phyloP scores from a whole-genome alignment of 2,329 filamentous ascomycete genomes.

The Fusarium avenaceum region DNA sequence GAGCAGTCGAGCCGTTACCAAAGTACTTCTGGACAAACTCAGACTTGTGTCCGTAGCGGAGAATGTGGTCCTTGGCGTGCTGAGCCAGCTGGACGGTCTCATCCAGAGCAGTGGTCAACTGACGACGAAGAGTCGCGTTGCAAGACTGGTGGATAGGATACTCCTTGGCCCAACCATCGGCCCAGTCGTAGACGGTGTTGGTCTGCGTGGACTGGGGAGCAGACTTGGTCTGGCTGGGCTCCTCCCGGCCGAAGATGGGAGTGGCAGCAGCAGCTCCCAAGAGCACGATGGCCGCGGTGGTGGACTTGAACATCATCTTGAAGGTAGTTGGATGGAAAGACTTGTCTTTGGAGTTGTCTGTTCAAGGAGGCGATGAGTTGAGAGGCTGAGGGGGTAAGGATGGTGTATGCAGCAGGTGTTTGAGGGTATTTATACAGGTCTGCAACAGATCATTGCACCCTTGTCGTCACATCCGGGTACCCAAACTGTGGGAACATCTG shows the following conservation, averaged over 20 bases:
- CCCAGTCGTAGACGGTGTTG: constrained; percentile 51
- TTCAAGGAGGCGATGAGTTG: constrained; percentile 15
- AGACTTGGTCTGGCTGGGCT: constrained; percentile 42
- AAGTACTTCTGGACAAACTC: constrained; percentile 76
- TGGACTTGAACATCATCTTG: constrained; percentile 50
- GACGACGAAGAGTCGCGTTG: constrained; percentile 70
- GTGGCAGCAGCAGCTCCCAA: constrained; percentile 48
- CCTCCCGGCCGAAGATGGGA: constrained; percentile 47
- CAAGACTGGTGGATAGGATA: constrained; percentile 74
- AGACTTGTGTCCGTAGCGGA: constrained; percentile 69
- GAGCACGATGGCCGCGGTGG: constrained; percentile 44
- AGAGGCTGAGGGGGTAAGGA: constrained; percentile 33
- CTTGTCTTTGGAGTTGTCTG: constrained; percentile 18
- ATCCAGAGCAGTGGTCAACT: constrained; percentile 68
- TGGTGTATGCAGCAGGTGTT: constrained; percentile 17
- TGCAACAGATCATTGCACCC: not conserved
- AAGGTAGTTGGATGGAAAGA: constrained; percentile 1
- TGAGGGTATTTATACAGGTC: constrained; percentile 41
- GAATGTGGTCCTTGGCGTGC: constrained; percentile 74
- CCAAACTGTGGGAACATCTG: not conserved
- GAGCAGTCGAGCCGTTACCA: constrained; percentile 68
- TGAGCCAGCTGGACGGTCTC: constrained; percentile 70
- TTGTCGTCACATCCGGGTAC: constrained; percentile 12
- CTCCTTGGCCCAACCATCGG: constrained; percentile 51
- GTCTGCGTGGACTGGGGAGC: constrained; percentile 39